Percentiles rank a stretch among this genome's conserved stretches.
Evolutionary conservation across 306 rosid species (phyloP).

Genomic region (Quercus engelmannii): DNA sequence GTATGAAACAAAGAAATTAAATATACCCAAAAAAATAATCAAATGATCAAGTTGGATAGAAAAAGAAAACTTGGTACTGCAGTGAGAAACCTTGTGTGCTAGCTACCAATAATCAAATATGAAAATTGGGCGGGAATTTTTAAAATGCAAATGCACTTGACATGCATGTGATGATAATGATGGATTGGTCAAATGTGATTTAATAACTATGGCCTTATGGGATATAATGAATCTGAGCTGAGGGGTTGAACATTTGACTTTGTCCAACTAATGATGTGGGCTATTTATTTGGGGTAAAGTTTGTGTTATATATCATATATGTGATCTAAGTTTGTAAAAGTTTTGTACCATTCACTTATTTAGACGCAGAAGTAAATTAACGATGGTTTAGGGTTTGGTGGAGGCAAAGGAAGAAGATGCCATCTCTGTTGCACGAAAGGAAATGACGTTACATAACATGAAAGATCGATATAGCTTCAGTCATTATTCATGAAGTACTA

Average conservation of each 20-base stretch:
- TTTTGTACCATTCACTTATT: too few relatives aligned
- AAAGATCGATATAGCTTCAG: background rate
- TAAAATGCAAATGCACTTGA: constrained; percentile 39
- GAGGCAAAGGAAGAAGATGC: constrained; percentile 17
- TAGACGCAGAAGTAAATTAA: too few relatives aligned
- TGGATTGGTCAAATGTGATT: background rate
- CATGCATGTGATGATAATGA: background rate
- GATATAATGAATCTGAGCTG: background rate
- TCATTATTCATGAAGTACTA: constrained; percentile 4
- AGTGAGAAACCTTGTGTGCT: background rate
- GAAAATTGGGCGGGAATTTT: constrained; percentile 50
- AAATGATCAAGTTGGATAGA: too few relatives aligned
- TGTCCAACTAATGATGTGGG: constrained; percentile 30
- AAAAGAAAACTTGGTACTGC: too few relatives aligned
- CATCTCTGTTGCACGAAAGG: background rate
- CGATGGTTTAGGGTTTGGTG: constrained; percentile 15
- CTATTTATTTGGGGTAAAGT: constrained; percentile 30
- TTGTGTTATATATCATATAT: constrained; percentile 3
- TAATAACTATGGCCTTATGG: background rate
- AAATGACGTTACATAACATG: background rate
- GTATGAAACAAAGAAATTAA: too few relatives aligned
- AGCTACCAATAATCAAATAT: background rate
- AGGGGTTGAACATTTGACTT: constrained; percentile 18
- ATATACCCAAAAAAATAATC: too few relatives aligned
- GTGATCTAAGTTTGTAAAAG: constrained; percentile 6